Evolutionary conservation across 768 basidiomycete species (phyloP).

Genomic region (Hortiboletus flavorubellus): DNA sequence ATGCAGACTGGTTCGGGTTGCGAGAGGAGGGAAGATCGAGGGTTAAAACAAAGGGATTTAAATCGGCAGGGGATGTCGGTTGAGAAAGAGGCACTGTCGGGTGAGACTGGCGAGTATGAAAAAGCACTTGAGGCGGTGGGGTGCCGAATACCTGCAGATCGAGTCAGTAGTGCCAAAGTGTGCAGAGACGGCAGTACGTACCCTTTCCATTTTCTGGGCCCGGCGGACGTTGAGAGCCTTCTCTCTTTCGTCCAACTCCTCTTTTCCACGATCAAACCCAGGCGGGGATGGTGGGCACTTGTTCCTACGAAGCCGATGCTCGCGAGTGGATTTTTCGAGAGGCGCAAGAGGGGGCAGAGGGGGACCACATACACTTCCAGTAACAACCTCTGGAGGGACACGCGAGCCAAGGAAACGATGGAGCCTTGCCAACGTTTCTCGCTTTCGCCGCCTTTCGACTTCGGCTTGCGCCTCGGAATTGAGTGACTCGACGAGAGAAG

Average conservation of each 20-base stretch:
- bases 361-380: slow-evolving; percentile 40
- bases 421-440: slow-evolving; percentile 75
- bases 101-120: slow-evolving; percentile 57
- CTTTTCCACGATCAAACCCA: slow-evolving; percentile 60
- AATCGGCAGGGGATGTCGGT: slow-evolving; percentile 17
- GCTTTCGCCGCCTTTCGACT: slow-evolving; percentile 61
- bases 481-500: slow-evolving; percentile 48
- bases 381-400: slow-evolving; percentile 67
- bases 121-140: slow-evolving; percentile 76
- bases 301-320: slow-evolving; percentile 46
- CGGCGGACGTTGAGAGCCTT: slow-evolving; percentile 78
- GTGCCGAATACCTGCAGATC: slow-evolving; percentile 69
- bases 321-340: slow-evolving; percentile 31
- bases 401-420: slow-evolving; percentile 85
- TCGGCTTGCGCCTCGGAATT: slow-evolving; percentile 55
- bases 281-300: slow-evolving; percentile 47
- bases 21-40: slow-evolving; percentile 24
- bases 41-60: slow-evolving; percentile 20
- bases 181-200: slow-evolving; percentile 24
- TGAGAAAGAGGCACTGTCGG: slow-evolving; percentile 31
- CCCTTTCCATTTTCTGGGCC: slow-evolving; percentile 88
- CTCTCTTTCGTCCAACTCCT: slow-evolving; percentile 67
- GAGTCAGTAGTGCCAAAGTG: background rate
- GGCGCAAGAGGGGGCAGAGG: slow-evolving; percentile 32
- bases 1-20: slow-evolving; percentile 52